A percentile compares a stretch with the other conserved stretches of the same genome.
Conservation (phyloP, 345 rosid genomes). For the Draba incana region DNA sequence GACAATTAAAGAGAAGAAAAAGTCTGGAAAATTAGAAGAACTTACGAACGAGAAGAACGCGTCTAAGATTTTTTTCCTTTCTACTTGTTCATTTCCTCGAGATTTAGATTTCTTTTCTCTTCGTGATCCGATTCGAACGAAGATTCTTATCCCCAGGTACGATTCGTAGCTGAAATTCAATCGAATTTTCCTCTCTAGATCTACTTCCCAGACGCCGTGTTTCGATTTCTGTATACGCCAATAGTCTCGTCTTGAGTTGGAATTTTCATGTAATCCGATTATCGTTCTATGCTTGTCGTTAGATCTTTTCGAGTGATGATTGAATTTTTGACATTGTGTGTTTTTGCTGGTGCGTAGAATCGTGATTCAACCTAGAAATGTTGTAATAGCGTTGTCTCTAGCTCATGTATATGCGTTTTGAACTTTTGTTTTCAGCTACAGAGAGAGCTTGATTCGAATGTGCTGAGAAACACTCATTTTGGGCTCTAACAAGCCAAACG, state of each 20-base stretch:
- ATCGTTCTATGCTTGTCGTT: slow-evolving; percentile 11
- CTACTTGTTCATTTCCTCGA: slow-evolving; percentile 19
- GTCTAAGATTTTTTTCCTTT: slow-evolving; percentile 5
- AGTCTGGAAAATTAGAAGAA: slow-evolving; percentile 38
- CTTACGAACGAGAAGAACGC: slow-evolving; percentile 27
- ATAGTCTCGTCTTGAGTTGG: slow-evolving; percentile 5
- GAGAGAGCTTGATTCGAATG: slow-evolving; percentile 33
- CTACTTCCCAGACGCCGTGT: slow-evolving; percentile 34
- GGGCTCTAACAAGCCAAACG: slow-evolving; percentile 34
- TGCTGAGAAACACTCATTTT: slow-evolving; percentile 32
- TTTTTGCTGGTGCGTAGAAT: neutral
- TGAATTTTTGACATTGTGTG: slow-evolving; percentile 16
- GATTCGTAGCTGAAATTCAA: slow-evolving; percentile 30
- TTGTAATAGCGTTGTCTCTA: slow-evolving; percentile 16
- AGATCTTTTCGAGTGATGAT: slow-evolving; percentile 38
- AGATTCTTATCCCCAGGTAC: slow-evolving; percentile 21
- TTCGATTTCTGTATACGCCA: slow-evolving; percentile 8
- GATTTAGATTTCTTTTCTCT: slow-evolving; percentile 22
- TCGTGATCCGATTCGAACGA: slow-evolving; percentile 33
- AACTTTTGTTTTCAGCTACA: slow-evolving; percentile 26
- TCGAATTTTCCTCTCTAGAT: slow-evolving; percentile 33
- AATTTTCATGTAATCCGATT: slow-evolving; percentile 30
- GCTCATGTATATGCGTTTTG: slow-evolving; percentile 21
- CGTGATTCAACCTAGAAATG: neutral
- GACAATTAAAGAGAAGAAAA: slow-evolving; percentile 25